Evolutionary conservation across 148 eudicot genomes (phyloP), one percentile per base, ranked within the genome.

Genomic region (Cornus kousa): DNA sequence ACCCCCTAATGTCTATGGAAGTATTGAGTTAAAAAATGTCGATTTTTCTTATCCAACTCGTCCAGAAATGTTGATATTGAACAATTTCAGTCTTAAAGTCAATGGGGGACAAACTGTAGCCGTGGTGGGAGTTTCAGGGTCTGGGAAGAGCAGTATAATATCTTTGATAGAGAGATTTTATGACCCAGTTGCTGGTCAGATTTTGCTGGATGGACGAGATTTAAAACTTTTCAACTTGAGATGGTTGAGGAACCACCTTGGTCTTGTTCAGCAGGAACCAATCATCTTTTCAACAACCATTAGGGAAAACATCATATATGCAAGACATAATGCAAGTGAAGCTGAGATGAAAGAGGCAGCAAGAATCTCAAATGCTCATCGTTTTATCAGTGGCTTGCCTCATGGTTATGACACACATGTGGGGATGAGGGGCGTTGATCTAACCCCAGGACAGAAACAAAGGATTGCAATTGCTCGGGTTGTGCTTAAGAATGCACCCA

Each of bases 291-390:
- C 99, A 31, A 96, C 99, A 9, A 96, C 99, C 4, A 83, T 93
- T 8, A 88, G 97, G 84, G 99, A 96, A 78, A 96, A 96, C 74
- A 96, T 96, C 67, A 93, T 96, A 65, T 93, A 96, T 79, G 99
- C 99, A 22, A 93, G 99, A 78, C 99, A 96, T 79, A 96, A 96
- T 81, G 99, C 97, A 17, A 96, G 92, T 81, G 99, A 96, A 91
- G 95, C 97, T n/a, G 99, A 96, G 88, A 88, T 96, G 85, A 96
- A 96, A 84, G 99, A 93, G 88, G 99, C 99, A 9, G 99, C 99
- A 62, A 90, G 99, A 86, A 96, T 96, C 74, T 95, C 99, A 55
- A 96, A 96, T 81, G 99, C 99, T 74, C 99, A 96, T 83, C 99
- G 93, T 87, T 96, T 96, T 71, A 96, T 96, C 37, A 96, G 99